Evolutionary conservation across 306 rosid genomes (phyloP).

Genomic region (Purshia tridentata): DNA sequence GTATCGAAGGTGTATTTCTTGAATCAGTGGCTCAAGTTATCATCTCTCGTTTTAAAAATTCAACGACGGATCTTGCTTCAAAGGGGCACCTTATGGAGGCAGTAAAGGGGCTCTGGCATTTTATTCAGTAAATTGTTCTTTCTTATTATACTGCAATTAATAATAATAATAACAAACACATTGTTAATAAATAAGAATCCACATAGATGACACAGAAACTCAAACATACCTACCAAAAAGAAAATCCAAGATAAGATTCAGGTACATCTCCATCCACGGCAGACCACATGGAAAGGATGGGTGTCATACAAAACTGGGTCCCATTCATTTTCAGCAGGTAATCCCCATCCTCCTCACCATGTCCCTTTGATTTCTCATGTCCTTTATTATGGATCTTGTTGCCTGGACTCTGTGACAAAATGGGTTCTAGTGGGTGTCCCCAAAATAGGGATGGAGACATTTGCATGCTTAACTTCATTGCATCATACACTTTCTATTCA

Average conservation of each 20-base stretch:
- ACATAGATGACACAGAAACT: not conserved
- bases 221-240: no score
- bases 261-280: conserved; percentile 23
- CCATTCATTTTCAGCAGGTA: conserved; percentile 11
- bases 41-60: no score
- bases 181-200: not conserved
- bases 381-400: conserved; percentile 18
- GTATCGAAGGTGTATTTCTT: no score
- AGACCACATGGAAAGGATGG: conserved; percentile 45
- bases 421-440: not conserved
- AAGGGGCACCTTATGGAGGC: no score
- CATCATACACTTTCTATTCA: not conserved
- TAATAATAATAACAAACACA: no score
- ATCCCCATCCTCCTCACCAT: conserved; percentile 4
- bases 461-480: not conserved
- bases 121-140: no score
- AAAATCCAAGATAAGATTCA: conserved; percentile 12
- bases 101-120: no score
- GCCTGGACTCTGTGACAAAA: not conserved
- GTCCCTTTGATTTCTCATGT: not conserved
- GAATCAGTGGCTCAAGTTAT: no score
- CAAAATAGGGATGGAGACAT: not conserved
- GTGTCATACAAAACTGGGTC: conserved; percentile 29
- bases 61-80: no score
- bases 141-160: no score